phyloP scores from a whole-genome alignment of 306 rosid species.

The Cucumis hystrix region DNA sequence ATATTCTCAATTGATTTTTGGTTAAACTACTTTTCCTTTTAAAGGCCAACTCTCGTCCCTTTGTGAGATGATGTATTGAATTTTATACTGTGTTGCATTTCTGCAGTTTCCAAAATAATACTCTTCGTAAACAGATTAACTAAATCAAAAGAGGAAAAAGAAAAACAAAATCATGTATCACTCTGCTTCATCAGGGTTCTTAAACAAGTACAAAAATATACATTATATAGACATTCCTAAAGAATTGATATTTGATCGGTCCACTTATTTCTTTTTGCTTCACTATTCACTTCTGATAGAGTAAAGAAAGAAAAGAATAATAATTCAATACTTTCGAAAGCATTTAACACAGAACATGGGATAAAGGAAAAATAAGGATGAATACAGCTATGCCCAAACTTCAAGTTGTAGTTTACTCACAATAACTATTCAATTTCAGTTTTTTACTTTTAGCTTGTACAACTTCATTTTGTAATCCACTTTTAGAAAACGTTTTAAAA shows the following conservation, averaged over 20 bases:
- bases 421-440: not conserved
- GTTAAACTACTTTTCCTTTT: not conserved
- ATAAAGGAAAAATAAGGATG: not conserved
- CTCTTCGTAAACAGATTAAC: not conserved
- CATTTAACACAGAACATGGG: not conserved
- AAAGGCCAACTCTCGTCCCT: not conserved
- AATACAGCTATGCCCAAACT: not conserved
- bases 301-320: not conserved
- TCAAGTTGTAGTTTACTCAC: not conserved
- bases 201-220: not conserved
- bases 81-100: not conserved
- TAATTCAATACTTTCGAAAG: not conserved
- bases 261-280: not conserved
- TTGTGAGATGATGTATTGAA: not conserved
- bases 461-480: not conserved
- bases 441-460: not conserved
- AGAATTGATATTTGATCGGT: not conserved
- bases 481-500: not conserved
- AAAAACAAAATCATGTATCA: not conserved
- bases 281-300: not conserved
- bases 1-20: not conserved
- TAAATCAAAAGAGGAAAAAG: not conserved
- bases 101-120: not conserved
- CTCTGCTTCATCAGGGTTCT: not conserved
- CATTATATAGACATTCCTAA: not conserved